A percentile compares a stretch with the other conserved stretches of the same genome.
These are phyloP conservation scores for Blastobotrys petasosporus DNA, from an alignment of 1,139 yeast species.

Conservation along the genomic window DNA sequence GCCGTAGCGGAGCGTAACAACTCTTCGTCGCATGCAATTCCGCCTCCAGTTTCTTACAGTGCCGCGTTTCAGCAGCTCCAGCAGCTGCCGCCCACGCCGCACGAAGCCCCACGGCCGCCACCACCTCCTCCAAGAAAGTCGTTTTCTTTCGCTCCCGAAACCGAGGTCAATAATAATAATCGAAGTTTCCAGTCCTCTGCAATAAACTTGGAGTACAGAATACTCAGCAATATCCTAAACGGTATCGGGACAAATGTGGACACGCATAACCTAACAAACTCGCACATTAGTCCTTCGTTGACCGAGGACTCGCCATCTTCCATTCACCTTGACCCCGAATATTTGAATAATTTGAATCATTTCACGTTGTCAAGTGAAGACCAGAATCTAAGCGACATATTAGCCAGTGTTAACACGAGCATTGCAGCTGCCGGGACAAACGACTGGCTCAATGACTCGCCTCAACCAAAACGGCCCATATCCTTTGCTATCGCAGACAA, in stretches of 20 bases:
- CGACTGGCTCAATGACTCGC: constrained; percentile 22
- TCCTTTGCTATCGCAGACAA: constrained; percentile 23
- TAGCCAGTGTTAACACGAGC: constrained; percentile 19
- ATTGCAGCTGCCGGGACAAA: constrained; percentile 6
- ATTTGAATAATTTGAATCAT: constrained; percentile 14
- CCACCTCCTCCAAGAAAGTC: not conserved
- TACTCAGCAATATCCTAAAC: constrained; percentile 63
- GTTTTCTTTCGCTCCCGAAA: not conserved
- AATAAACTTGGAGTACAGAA: constrained; percentile 73
- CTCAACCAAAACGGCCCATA: constrained; percentile 23
- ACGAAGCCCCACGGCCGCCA: not conserved
- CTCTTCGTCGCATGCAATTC: not conserved
- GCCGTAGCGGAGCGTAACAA: not conserved
- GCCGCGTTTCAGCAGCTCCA: not conserved
- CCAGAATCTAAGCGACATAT: constrained; percentile 21
- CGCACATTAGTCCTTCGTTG: constrained; percentile 22
- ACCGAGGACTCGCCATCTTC: constrained; percentile 23
- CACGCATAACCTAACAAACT: not conserved
- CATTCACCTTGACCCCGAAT: constrained; percentile 7
- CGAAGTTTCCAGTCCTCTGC: constrained; percentile 57
- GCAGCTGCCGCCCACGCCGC: not conserved
- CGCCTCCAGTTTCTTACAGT: not conserved
- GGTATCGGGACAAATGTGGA: constrained; percentile 8
- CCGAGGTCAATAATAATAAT: not conserved
- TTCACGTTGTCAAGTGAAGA: constrained; percentile 15